These are phyloP conservation scores for Globisporangium solare DNA, from an alignment of 352 stramenopile species.

Conservation along the genomic window DNA sequence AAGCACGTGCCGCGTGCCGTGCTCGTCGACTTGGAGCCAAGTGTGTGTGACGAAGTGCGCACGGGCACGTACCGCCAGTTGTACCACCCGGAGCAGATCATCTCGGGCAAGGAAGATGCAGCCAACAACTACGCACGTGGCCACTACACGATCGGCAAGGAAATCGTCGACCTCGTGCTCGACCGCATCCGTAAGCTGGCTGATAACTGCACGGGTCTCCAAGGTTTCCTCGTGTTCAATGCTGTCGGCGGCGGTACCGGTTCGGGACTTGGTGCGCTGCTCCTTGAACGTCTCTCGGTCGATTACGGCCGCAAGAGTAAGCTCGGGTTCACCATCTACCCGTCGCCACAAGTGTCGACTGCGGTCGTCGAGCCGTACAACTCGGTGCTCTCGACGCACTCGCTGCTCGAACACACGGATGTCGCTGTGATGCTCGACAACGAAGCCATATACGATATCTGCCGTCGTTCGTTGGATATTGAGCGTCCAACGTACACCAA, in stretches of 20 bases:
- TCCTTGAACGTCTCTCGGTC: conserved; percentile 96
- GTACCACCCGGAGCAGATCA: conserved; percentile 98
- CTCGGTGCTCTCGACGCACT: conserved; percentile 96
- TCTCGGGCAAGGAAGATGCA: conserved; percentile 97
- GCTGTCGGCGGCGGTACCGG: conserved; percentile 96
- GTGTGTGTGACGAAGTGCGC: conserved; percentile 96
- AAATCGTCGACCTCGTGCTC: conserved; percentile 97
- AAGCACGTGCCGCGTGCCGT: conserved; percentile 98
- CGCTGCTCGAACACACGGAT: conserved; percentile 97
- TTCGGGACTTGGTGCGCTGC: conserved; percentile 95
- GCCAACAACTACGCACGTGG: conserved; percentile 91
- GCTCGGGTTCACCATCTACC: conserved; percentile 97
- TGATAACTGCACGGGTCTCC: conserved; percentile 96
- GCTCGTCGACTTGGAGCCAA: conserved; percentile 97
- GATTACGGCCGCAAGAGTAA: conserved; percentile 99
- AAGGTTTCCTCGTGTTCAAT: conserved; percentile 99
- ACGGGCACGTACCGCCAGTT: conserved; percentile 94
- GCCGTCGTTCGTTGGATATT: conserved; percentile 96
- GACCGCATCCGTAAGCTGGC: conserved; percentile 97
- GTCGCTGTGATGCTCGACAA: conserved; percentile 98
- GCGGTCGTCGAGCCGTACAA: conserved; percentile 99
- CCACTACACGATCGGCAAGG: conserved; percentile 93
- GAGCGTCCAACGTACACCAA: conserved; percentile 99
- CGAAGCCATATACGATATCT: conserved; percentile 98
- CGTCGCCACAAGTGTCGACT: conserved; percentile 94